Evolutionary conservation across 2,329 filamentous ascomycete species (phyloP), one percentile per base, ranked within the genome.

Genomic region (Colletotrichum paranaense): DNA sequence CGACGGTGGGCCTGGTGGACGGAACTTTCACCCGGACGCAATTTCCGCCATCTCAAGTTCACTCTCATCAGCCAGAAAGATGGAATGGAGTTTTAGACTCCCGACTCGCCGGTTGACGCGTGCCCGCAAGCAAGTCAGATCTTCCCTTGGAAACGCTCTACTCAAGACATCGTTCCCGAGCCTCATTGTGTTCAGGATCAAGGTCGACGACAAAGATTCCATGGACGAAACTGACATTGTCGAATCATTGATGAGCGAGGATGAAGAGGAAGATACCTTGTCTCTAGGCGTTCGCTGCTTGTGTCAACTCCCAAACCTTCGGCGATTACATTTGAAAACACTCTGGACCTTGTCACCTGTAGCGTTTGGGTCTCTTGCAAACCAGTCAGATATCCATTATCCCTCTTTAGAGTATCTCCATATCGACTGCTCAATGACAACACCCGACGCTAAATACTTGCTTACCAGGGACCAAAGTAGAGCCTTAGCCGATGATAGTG

Each of bases 161-260:
- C 24, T 65, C 14, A 57, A 52, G 30, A 58, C 60, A 22, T n/a
- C 38, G 5, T 59, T 69, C 38, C 19, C 53, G 8, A 57, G 67
- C n/a, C 28, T 65, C 7, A 38, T 65, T 4, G 67, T 53, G 28
- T 65, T 69, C 32, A 69, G 28, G 5, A 38, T 49, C 38, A 69
- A 69, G 4, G 2, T 65, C 14, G 52, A 69, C 1, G 59, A 65
- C 12, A 62, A 22, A 8, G 53, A 65, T 5, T 53, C 67, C 7
- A 49, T n/a, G 16, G 42, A 49, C 16, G 42, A 49, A 4, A n/a
- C 19, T 1, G 16, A 26, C 24, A n/a, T 26, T 6, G 3, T 55
- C 0, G 52, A 26, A 55, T 6, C 52, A 0, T 22, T 49, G 19
- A n/a, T 49, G 42, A 3, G 19, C 7, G 19, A 49, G 7, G 42